Base-by-base conservation (phyloP, 345 rosid species). In the Rhizophora mangle region DNA sequence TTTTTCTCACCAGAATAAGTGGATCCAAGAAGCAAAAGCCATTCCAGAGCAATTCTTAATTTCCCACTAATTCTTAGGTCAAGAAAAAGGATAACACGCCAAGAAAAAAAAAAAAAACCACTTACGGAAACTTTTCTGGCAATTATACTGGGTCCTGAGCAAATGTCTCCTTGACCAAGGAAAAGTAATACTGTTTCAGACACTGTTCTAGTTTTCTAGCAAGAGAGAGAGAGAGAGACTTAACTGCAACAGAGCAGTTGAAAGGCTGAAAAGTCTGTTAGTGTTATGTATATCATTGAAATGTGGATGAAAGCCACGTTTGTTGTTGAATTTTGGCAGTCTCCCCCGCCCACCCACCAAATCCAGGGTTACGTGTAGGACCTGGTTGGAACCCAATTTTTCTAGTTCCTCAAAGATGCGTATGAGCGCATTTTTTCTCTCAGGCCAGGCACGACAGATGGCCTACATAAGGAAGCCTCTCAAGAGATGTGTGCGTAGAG, bases 271-370 rank as follows among this genome's bases (percentile, higher is more conserved):
- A 31, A 54, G 69, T 1, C 49, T 15, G 60, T 56, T 55, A 39
- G 37, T 43, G 49, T 43, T 13, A 43, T 43, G 18, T 26, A 74
- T 32, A 20, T 56, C 32, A 31, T 39, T 47, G 57, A 63, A 60
- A 26, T 72, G 72, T 46, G 39, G 75, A 52, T 65, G 85, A 36
- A 74, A 70, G 81, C 78, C 85, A 77, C 83, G 84, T 71, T 68
- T 56, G 67, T 20, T 20, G 74, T 65, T 84, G 80, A 76, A 72
- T 71, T 53, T 72, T 56, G 72, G 60, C 13, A 15, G 54, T 4
- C 49, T 1, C 16, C 37, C 37, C 18, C 19, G 4, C 9, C 37
- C 37, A 10, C n/a, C 53, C 54, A 65, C 58, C 27, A 73, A 73
- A 62, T 67, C 77, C 39, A 52, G 70, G 34, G 64, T 68, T 61